Evolutionary conservation across 225 moss, liverwort and hornwort genomes (phyloP).

Genomic region (Rhytidiadelphus loreus): DNA sequence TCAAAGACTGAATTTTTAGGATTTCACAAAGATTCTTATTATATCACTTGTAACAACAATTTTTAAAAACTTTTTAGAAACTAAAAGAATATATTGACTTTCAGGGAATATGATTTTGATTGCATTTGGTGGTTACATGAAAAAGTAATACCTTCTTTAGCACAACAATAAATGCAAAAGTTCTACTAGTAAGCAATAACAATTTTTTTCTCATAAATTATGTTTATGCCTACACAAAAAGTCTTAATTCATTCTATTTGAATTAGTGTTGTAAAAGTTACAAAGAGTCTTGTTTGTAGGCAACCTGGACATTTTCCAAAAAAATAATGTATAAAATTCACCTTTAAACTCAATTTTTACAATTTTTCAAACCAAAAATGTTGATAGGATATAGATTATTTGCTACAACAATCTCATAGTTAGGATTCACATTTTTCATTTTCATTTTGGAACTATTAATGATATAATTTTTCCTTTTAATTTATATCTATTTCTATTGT

Average conservation of each 20-base stretch:
- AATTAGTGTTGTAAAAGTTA: not conserved
- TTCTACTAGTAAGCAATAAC: accelerated
- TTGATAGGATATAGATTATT: not conserved
- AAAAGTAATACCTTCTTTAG: accelerated
- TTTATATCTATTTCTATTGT: not conserved
- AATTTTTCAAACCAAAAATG: not conserved
- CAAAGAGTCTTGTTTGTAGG: not conserved
- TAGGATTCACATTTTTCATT: not conserved
- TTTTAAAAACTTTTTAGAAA: accelerated
- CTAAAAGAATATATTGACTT: not conserved
- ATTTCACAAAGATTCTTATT: too few relatives aligned
- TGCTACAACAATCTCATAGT: not conserved
- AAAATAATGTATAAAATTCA: accelerated
- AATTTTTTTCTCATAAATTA: not conserved
- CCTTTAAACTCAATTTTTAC: not conserved
- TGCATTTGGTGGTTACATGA: not conserved
- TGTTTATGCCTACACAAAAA: not conserved
- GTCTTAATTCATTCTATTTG: not conserved
- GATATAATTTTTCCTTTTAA: not conserved
- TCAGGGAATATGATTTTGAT: too few relatives aligned
- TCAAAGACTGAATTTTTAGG: not conserved
- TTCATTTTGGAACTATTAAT: not conserved
- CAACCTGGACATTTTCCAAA: not conserved
- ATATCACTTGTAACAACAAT: not conserved
- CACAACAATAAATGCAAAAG: accelerated